Percentiles rank a stretch among this genome's conserved stretches.
phyloP scores from a whole-genome alignment of 1,284 basidiomycete species.

The Neolentinus lepideus region DNA sequence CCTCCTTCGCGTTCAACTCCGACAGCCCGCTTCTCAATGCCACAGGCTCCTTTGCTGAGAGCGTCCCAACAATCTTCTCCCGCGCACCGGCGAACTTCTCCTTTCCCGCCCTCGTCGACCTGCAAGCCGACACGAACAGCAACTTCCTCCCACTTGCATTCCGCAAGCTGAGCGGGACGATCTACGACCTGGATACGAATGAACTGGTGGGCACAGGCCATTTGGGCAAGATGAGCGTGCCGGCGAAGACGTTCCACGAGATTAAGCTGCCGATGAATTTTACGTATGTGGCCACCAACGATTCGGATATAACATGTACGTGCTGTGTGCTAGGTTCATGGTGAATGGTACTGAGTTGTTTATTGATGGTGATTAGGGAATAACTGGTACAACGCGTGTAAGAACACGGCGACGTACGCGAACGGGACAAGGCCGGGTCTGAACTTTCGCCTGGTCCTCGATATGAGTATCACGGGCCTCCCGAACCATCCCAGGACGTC shows the following conservation, averaged over 20 bases:
- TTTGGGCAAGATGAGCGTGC: constrained; percentile 45
- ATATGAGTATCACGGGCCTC: constrained; percentile 68
- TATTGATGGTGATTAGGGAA: constrained; percentile 39
- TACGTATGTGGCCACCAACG: constrained; percentile 74
- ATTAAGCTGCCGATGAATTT: constrained; percentile 74
- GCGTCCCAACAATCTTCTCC: constrained; percentile 56
- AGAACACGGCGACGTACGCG: constrained; percentile 43
- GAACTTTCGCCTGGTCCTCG: constrained; percentile 59
- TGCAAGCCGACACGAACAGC: constrained; percentile 64
- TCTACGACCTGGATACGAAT: constrained; percentile 60
- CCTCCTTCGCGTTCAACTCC: constrained; percentile 56
- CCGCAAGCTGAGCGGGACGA: constrained; percentile 51
- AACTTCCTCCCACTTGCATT: constrained; percentile 75
- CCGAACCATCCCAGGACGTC: constrained; percentile 44
- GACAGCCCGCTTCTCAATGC: constrained; percentile 51
- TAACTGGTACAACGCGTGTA: constrained; percentile 77
- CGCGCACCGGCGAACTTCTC: constrained; percentile 79
- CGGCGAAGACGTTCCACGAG: constrained; percentile 54
- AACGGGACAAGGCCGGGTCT: constrained; percentile 58
- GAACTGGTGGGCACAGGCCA: constrained; percentile 62
- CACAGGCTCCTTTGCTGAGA: constrained; percentile 43
- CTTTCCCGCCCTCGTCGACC: constrained; percentile 67
- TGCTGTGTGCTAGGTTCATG: constrained; percentile 8
- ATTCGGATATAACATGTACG: constrained; percentile 76
- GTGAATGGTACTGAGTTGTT: not conserved